phyloP scores from a whole-genome alignment of 1,284 basidiomycete genomes.

The Cerioporus squamosus region DNA sequence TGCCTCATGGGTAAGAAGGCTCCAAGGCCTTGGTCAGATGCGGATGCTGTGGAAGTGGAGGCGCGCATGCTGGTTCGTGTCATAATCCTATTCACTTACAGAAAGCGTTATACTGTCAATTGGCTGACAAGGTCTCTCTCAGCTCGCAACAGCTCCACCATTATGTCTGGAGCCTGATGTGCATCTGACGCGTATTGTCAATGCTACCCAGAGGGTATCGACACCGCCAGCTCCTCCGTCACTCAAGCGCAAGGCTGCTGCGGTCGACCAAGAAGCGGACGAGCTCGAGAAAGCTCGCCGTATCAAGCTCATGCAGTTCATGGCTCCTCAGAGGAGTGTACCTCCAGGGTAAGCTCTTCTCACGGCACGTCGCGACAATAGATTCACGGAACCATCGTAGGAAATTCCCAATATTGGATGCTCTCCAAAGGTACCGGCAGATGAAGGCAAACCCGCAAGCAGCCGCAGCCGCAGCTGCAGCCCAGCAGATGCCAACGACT shows the following conservation, averaged over 20 bases:
- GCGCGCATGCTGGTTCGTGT: slow-evolving; percentile 67
- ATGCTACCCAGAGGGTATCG: slow-evolving; percentile 69
- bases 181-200: slow-evolving; percentile 72
- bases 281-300: slow-evolving; percentile 71
- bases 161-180: slow-evolving; percentile 79
- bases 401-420: slow-evolving; percentile 24
- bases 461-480: slow-evolving; percentile 1
- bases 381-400: neutral
- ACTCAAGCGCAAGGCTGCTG: slow-evolving; percentile 75
- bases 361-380: neutral
- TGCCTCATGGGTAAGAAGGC: slow-evolving; percentile 65
- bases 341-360: slow-evolving; percentile 47
- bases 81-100: neutral
- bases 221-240: slow-evolving; percentile 70
- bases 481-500: slow-evolving; percentile 1
- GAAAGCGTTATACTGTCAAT: neutral
- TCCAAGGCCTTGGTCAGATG: slow-evolving; percentile 65
- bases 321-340: slow-evolving; percentile 62
- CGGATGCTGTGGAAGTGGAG: slow-evolving; percentile 71
- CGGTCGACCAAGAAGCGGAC: slow-evolving; percentile 69
- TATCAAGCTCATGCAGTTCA: slow-evolving; percentile 75
- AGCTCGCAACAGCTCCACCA: slow-evolving; percentile 75
- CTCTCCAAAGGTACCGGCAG: slow-evolving; percentile 13
- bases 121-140: slow-evolving; percentile 13
- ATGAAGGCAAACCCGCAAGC: slow-evolving; percentile 10